phyloP scores from a whole-genome alignment of 1,284 basidiomycete species.

The Cutaneotrichosporon cutaneum region DNA sequence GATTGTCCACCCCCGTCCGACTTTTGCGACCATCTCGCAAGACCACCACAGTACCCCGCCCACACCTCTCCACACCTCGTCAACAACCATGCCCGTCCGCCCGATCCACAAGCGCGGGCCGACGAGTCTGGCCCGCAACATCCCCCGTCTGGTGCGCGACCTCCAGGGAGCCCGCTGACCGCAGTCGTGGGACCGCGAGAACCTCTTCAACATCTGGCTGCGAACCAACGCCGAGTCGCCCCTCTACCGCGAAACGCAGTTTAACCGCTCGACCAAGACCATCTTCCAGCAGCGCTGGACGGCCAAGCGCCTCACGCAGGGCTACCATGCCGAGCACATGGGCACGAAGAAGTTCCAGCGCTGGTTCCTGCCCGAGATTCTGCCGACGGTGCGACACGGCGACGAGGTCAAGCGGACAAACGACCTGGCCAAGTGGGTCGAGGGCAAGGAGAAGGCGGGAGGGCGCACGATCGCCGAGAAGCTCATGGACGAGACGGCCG shows the following conservation, averaged over 20 bases:
- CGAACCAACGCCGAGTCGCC: constrained; percentile 59
- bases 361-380: constrained; percentile 83
- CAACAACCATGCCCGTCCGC: constrained; percentile 25
- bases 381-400: constrained; percentile 70
- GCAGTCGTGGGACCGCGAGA: constrained; percentile 77
- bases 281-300: constrained; percentile 93
- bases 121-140: constrained; percentile 43
- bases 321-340: constrained; percentile 95
- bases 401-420: constrained; percentile 53
- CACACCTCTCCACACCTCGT: not conserved
- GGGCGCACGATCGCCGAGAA: constrained; percentile 52
- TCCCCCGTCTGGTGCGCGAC: constrained; percentile 51
- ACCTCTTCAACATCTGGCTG: constrained; percentile 75
- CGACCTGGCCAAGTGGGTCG: constrained; percentile 61
- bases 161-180: not conserved
- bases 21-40: constrained; percentile 13
- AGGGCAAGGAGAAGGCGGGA: constrained; percentile 47
- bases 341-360: constrained; percentile 90
- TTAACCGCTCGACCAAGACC: constrained; percentile 63
- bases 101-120: constrained; percentile 13
- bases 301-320: constrained; percentile 84
- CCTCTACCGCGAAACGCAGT: constrained; percentile 57
- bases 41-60: no score
- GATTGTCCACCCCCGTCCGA: constrained; percentile 12
- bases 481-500: constrained; percentile 59